Base-by-base conservation (phyloP, 139 green algal genomes). In the Coelastrella sp. region DNA sequence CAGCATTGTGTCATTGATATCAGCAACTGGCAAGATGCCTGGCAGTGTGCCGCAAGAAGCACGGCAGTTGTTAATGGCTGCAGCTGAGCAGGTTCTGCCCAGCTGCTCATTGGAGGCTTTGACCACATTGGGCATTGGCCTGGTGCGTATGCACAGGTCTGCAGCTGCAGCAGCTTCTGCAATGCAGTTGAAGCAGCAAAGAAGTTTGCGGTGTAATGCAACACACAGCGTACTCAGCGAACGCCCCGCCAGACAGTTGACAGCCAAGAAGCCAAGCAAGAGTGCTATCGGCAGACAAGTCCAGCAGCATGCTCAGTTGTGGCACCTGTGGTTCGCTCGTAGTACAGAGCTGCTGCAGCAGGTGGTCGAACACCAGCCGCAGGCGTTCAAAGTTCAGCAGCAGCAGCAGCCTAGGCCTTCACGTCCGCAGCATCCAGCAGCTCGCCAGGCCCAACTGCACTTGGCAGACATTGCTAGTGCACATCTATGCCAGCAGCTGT, bases 331-430 rank as follows among this genome's bases (percentile, higher is more conserved):
- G 83, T 88, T 80, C 58, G 20, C 17, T 11, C 47, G 66, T 47
- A 80, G 68, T 73, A 61, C 68, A n/a, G 17, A 80, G 66, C 83
- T 88, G 68, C 54, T 88, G 68, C 82, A 78, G 65, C 64, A 78
- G 32, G 32, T 47, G 32, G 32, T 47, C 32, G 32, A 47, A 47
- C 32, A 47, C 32, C 32, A 47, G 32, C 32, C 32, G 8, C 58
- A 86, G 23, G n/a, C 11, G 17, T 47, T n/a, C 81, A 64, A 5
- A 64, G 54, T 3, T 19, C 58, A 59, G 10, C 59, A 83, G 58
- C 85, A 90, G n/a, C 85, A 83, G 85, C 74, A 83, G 54, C 73
- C 32, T 47, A 47, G 32, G 32, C 32, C 32, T 47, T 47, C 32
- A 47, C 32, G 32, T 47, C 32, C 32, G 32, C 32, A 47, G 32